These are phyloP conservation scores for Yarrowia porcina DNA, from an alignment of 805 yeast species.

Conservation along the genomic window DNA sequence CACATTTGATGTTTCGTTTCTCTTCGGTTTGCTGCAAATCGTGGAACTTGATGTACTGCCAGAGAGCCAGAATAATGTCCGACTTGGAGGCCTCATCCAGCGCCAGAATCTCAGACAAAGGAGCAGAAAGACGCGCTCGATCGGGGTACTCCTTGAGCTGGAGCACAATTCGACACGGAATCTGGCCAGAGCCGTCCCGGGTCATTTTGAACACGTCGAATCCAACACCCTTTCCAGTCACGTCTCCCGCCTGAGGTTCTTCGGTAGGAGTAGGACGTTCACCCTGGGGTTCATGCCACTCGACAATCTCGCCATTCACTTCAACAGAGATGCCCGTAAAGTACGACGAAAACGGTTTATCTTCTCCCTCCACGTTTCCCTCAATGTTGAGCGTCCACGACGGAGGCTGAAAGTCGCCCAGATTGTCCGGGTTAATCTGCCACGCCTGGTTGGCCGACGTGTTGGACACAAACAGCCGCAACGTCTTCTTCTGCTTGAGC, in stretches of 20 bases:
- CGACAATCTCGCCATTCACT: conserved; percentile 53
- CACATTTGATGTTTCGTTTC: conserved; percentile 52
- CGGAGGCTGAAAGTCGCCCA: conserved; percentile 29
- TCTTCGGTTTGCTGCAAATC: conserved; percentile 58
- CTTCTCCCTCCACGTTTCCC: conserved; percentile 37
- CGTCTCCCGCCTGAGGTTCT: neutral
- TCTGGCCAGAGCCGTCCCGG: conserved; percentile 65
- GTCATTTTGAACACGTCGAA: conserved; percentile 90
- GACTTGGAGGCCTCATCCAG: conserved; percentile 77
- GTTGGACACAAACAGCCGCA: conserved; percentile 80
- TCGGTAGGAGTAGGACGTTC: conserved; percentile 35
- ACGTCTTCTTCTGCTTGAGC: conserved; percentile 51
- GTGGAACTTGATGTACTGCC: conserved; percentile 73
- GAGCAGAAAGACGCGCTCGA: conserved; percentile 60
- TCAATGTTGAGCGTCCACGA: conserved; percentile 27
- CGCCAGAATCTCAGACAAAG: conserved; percentile 69
- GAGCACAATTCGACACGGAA: conserved; percentile 68
- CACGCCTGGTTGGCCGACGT: conserved; percentile 85
- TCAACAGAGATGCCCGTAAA: conserved; percentile 84
- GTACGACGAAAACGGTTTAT: conserved; percentile 52
- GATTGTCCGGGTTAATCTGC: conserved; percentile 47
- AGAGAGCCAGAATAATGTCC: conserved; percentile 71
- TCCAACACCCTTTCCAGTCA: conserved; percentile 41
- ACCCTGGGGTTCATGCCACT: conserved; percentile 78
- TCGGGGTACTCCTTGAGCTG: conserved; percentile 77